Conservation (phyloP, 139 green algal species). For the Spirogloea muscicola region DNA sequence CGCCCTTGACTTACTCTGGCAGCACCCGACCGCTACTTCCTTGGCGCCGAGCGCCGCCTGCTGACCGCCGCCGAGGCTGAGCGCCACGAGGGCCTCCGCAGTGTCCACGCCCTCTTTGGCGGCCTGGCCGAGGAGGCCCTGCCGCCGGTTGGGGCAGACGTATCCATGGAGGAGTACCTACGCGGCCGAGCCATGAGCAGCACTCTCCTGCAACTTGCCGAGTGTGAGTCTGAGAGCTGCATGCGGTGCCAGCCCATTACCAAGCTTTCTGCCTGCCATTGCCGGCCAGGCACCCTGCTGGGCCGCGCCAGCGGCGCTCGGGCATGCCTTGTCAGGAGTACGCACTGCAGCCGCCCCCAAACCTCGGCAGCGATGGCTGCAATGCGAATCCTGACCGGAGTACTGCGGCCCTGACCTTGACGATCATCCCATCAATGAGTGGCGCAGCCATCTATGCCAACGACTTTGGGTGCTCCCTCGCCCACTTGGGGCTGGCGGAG, state of each 20-base stretch:
- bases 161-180: slow-evolving; percentile 60
- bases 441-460: slow-evolving; percentile 70
- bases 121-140: slow-evolving; percentile 44
- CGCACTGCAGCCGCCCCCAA: too few species aligned
- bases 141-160: slow-evolving; percentile 54
- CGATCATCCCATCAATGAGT: too few species aligned
- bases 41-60: slow-evolving; percentile 53
- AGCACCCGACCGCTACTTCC: slow-evolving; percentile 60
- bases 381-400: too few species aligned
- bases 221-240: too few species aligned
- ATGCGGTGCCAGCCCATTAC: too few species aligned
- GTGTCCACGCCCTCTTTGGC: slow-evolving; percentile 62
- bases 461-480: slow-evolving; percentile 69
- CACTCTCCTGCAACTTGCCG: slow-evolving; percentile 16
- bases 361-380: not conserved
- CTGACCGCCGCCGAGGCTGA: slow-evolving; percentile 54
- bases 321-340: too few species aligned
- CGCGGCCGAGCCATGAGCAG: slow-evolving; percentile 44
- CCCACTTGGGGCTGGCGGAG: slow-evolving; percentile 68
- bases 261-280: too few species aligned
- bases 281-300: too few species aligned
- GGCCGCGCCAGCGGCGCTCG: too few species aligned
- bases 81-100: slow-evolving; percentile 14
- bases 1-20: too few species aligned
- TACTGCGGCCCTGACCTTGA: too few species aligned